Evolutionary conservation across 1,284 basidiomycete genomes (phyloP).

Genomic region (Naganishia albida): DNA sequence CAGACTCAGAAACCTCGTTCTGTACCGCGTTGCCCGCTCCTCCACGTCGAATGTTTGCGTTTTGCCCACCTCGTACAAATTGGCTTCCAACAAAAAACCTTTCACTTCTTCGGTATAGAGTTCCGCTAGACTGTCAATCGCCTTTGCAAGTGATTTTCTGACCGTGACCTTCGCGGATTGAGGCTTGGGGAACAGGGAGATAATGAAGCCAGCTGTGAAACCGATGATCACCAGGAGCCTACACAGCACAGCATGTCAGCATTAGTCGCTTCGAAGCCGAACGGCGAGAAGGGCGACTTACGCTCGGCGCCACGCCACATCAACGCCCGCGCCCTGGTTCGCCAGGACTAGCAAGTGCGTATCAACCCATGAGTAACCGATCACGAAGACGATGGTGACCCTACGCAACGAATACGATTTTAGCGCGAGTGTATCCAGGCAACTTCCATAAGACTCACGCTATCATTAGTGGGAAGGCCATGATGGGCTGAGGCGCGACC

Average conservation of each 20-base stretch:
- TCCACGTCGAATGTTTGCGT: conserved; percentile 20
- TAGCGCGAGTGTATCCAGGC: neutral
- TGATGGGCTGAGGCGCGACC: conserved; percentile 56
- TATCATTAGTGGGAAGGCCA: conserved; percentile 51
- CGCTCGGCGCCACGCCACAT: conserved; percentile 60
- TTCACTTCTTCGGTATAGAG: conserved; percentile 47
- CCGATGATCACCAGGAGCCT: conserved; percentile 52
- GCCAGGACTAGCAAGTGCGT: conserved; percentile 57
- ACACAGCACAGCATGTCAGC: neutral
- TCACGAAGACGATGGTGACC: conserved; percentile 49
- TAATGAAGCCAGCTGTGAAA: conserved; percentile 47
- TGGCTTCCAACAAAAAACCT: conserved; percentile 44
- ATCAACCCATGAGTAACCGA: conserved; percentile 67
- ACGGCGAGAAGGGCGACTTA: neutral
- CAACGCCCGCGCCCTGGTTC: conserved; percentile 61
- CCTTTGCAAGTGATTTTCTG: conserved; percentile 45
- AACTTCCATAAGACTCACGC: conserved; percentile 28
- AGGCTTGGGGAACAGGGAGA: conserved; percentile 51
- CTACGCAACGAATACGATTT: neutral
- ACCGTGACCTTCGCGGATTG: conserved; percentile 46
- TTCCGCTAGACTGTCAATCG: conserved; percentile 45
- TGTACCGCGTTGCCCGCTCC: conserved; percentile 22
- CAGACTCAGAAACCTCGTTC: conserved; percentile 20
- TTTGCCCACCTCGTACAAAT: conserved; percentile 24
- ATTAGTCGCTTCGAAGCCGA: neutral